Evolutionary conservation across 192 early-diverging fungal genomes (phyloP).

Genomic region (Dimargaris xerosporica): DNA sequence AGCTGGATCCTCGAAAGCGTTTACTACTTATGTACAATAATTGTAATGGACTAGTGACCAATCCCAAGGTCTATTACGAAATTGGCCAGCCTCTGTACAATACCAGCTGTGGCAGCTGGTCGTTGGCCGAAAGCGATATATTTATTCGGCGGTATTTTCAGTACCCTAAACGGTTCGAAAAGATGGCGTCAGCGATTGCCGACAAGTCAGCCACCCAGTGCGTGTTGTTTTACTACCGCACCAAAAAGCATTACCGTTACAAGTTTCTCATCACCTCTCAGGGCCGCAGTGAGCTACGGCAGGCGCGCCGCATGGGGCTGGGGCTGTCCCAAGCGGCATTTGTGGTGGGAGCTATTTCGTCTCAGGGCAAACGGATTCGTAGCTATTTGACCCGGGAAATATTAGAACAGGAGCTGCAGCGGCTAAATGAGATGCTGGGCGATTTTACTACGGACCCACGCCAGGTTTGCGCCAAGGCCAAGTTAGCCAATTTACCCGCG

Average conservation of each 20-base stretch:
- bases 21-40: conserved; percentile 38
- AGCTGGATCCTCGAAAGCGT: conserved; percentile 38
- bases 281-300: conserved; percentile 8
- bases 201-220: conserved; percentile 53
- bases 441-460: too few species aligned
- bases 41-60: conserved; percentile 34
- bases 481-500: too few species aligned
- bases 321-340: conserved; percentile 6
- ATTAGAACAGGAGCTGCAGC: too few species aligned
- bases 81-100: conserved; percentile 20
- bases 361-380: neutral
- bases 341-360: neutral
- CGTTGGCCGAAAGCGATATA: conserved; percentile 29
- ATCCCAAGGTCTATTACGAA: conserved; percentile 47
- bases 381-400: too few species aligned
- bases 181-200: conserved; percentile 44
- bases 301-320: conserved; percentile 6
- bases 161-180: conserved; percentile 62
- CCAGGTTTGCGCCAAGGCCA: too few species aligned
- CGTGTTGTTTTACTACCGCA: conserved; percentile 63
- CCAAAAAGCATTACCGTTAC: conserved; percentile 55
- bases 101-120: conserved; percentile 15
- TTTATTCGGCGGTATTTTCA: conserved; percentile 50
- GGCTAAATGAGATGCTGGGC: too few species aligned
- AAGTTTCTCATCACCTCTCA: conserved; percentile 31